These are phyloP conservation scores for Tetraselmis chui DNA, from an alignment of 139 green algal species.

Conservation along the genomic window DNA sequence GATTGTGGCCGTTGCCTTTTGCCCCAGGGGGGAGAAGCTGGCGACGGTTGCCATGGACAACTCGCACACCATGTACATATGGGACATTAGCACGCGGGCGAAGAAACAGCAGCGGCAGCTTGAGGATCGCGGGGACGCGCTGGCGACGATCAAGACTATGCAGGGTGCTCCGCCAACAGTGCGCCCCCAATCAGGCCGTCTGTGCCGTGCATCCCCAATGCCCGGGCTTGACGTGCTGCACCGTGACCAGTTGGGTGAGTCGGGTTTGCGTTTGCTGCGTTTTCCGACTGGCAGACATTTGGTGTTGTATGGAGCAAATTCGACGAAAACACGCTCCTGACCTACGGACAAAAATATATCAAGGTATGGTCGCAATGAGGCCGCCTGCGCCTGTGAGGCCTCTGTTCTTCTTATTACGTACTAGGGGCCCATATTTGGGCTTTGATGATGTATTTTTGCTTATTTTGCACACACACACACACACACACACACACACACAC, in stretches of 20 bases:
- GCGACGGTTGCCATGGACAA: conserved; percentile 58
- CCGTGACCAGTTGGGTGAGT: too few species aligned
- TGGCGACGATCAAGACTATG: neutral
- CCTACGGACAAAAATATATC: neutral
- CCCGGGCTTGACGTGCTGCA: too few species aligned
- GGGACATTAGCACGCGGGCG: conserved; percentile 19
- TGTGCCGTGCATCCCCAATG: too few species aligned
- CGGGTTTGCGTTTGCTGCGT: too few species aligned
- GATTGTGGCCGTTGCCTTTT: conserved; percentile 49
- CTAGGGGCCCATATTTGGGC: too few species aligned
- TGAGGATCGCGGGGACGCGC: neutral
- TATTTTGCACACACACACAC: too few species aligned
- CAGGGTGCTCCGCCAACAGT: neutral
- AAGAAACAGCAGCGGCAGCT: neutral
- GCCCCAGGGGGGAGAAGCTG: conserved; percentile 38
- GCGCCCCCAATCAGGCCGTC: too few species aligned
- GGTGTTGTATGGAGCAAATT: neutral
- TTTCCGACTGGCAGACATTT: neutral
- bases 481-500: too few species aligned
- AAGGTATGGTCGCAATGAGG: too few species aligned
- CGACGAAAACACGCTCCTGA: neutral
- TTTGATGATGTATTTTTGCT: too few species aligned
- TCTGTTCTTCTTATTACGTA: too few species aligned
- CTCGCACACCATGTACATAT: conserved; percentile 56
- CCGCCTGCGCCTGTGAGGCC: too few species aligned